Base-by-base conservation (phyloP, 306 rosid species). In the Casuarina glauca region DNA sequence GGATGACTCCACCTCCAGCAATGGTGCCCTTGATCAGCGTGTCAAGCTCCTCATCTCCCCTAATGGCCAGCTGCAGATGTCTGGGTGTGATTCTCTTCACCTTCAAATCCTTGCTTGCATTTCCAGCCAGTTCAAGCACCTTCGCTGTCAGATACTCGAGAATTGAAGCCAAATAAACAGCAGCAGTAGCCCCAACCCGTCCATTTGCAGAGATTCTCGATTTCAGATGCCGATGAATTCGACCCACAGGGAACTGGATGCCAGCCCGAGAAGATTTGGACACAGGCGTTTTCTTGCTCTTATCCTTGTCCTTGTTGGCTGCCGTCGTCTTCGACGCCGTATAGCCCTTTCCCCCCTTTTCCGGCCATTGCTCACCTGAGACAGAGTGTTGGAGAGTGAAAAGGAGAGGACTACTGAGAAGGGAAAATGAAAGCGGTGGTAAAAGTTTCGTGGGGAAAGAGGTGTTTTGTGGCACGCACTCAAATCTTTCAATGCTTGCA, bases 1-100 rank as follows among this genome's bases (percentile, higher is more conserved):
- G 98, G 63, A 94, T 94, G 74, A 94, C 98, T 51, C 98, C 98
- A 39, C 98, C 98, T 54, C 98, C 98, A 70, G 98, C 98, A 87
- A 94, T 94, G 51, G 98, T 94, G 7, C 98, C 98, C 44, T 94
- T 94, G 44, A 94, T 92, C 51, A 94, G 97, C 2, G 97, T 94
- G 83, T 94, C 98, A 1, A 94, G 95, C 81, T 94, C 98, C 78
- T 94, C 98, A 57, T 94, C 98, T 88, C 98, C 98, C 69, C 98
- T 79, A 16, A 94, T 94, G 1, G 98, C 98, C 11, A 94, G 90
- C 81, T 94, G 98, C 86, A 94, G 87, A 81, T 94, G 98, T 83
- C 98, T 87, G 8, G 98, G 98, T 16, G 98, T 94, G 64, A 94
- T 94, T 85, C 98, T 94, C 93, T 94, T 94, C 80, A 94, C 97